Evolutionary conservation across 352 stramenopile genomes (phyloP), one percentile per base, ranked within the genome.

Genomic region (Phytophthora citrophthora): DNA sequence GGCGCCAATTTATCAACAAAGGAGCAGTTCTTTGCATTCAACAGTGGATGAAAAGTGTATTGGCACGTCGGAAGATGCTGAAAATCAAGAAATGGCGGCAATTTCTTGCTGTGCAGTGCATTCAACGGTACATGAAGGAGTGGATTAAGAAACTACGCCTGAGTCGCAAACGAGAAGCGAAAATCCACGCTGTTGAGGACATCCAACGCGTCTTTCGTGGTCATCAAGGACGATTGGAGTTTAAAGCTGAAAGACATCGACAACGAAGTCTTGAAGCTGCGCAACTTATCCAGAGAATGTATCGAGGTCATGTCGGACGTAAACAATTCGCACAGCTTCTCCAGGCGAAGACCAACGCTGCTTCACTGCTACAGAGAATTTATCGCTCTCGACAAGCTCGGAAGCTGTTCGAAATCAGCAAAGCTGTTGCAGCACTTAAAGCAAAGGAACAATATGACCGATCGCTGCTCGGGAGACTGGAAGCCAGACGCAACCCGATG

Each of bases 401-500:
- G 15, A 82, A 76, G 29, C 38, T 91, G 18, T 86, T 65, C 52
- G 82, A 87, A 68, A 88, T 91, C 63, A 76, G 56, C 34, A 79
- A 76, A 58, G 79, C 82, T 9, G 60, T 75, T 2, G 61, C 65
- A 5, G 77, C 82, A 9, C 70, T 91, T 16, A 85, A 81, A 38
- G 77, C 79, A 1, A 86, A 86, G 16, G 79, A 87, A 27, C 74
- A 81, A 44, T 74, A 89, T 47, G 77, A 89, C 26, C 67, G 70
- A 40, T 87, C 82, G 10, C 52, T 89, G 0, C 40, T 84, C 5
- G 77, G 77, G 3, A 77, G 70, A 66, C 36, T 89, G 4, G 76
- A 89, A 31, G 64, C 76, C 13, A 72, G 67, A 70, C 79, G 79
- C 13, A 88, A 88, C 49, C 82, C 82, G 23, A 89, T 89, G 74